A percentile compares a stretch with the other conserved stretches of the same genome.
Evolutionary conservation across 106 monocot genomes (phyloP).

Genomic region (Dendrobium nobile): DNA sequence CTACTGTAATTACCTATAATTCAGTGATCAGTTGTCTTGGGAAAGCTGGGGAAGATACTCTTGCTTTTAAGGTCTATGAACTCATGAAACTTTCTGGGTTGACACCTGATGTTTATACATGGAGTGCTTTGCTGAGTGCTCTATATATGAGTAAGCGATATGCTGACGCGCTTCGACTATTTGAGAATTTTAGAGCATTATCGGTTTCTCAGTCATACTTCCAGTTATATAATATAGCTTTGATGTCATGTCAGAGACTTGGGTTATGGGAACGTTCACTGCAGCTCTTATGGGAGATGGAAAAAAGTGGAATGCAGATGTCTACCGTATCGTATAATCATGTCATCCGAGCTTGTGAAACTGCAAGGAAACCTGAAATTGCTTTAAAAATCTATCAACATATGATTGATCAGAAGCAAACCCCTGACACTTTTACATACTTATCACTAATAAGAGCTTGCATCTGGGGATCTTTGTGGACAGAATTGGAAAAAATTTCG

Average conservation of each 20-base stretch:
- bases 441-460: constrained; percentile 74
- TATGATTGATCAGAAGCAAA: constrained; percentile 57
- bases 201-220: constrained; percentile 25
- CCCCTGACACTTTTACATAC: constrained; percentile 75
- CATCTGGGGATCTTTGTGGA: constrained; percentile 91
- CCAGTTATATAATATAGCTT: constrained; percentile 64
- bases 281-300: constrained; percentile 91
- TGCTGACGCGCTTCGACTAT: constrained; percentile 48
- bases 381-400: constrained; percentile 77
- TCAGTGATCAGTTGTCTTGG: constrained; percentile 87
- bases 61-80: constrained; percentile 64
- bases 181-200: constrained; percentile 42
- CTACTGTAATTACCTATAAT: constrained; percentile 66
- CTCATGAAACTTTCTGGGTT: constrained; percentile 49
- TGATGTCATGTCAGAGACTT: constrained; percentile 78
- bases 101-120: constrained; percentile 72
- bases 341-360: constrained; percentile 74
- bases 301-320: constrained; percentile 50
- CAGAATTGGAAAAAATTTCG: constrained; percentile 51
- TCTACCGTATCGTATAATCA: constrained; percentile 68
- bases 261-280: constrained; percentile 74
- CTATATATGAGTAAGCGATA: constrained; percentile 58
- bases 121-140: constrained; percentile 73
- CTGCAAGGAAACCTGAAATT: constrained; percentile 67
- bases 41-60: constrained; percentile 59